These are phyloP conservation scores for Lasiodiplodia sp. DNA, from an alignment of 2,329 filamentous ascomycete species.

Conservation along the genomic window DNA sequence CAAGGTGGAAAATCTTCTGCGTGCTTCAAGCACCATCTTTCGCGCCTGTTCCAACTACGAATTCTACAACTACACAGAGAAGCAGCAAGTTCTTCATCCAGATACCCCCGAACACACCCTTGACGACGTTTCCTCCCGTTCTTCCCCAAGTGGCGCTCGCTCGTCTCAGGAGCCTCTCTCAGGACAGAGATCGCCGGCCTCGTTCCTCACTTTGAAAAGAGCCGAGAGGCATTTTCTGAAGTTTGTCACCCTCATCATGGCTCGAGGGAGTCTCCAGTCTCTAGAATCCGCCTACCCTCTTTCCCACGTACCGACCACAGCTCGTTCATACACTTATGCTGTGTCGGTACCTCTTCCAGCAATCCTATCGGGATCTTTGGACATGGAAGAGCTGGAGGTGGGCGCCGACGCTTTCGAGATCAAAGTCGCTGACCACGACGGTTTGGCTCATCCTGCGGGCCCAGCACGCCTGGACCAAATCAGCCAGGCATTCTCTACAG, in stretches of 20 bases:
- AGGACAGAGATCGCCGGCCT: slow-evolving; percentile 52
- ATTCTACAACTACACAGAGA: slow-evolving; percentile 67
- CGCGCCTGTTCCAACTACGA: slow-evolving; percentile 75
- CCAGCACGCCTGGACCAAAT: slow-evolving; percentile 51
- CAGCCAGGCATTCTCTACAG: slow-evolving; percentile 64
- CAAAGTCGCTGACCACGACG: slow-evolving; percentile 52
- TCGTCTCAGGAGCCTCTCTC: slow-evolving; percentile 3
- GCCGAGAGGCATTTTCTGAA: slow-evolving; percentile 74
- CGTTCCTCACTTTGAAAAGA: slow-evolving; percentile 72
- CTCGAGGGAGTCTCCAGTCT: slow-evolving; percentile 62
- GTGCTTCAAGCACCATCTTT: slow-evolving; percentile 65
- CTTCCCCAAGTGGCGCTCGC: neutral
- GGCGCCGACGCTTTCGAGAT: slow-evolving; percentile 73
- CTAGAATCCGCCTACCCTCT: slow-evolving; percentile 71
- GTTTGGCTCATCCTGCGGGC: neutral
- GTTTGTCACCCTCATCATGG: slow-evolving; percentile 68
- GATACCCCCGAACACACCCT: neutral
- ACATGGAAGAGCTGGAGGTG: slow-evolving; percentile 71
- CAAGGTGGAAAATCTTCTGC: slow-evolving; percentile 66
- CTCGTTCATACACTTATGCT: slow-evolving; percentile 71
- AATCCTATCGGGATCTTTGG: slow-evolving; percentile 60
- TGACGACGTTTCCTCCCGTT: neutral
- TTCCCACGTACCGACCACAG: slow-evolving; percentile 66
- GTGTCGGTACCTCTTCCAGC: slow-evolving; percentile 67
- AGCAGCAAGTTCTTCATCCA: slow-evolving; percentile 2